Percentiles rank a stretch among this genome's conserved stretches.
Conservation (phyloP, 1,139 yeast genomes). For the Tardiomyces digboiensis region DNA sequence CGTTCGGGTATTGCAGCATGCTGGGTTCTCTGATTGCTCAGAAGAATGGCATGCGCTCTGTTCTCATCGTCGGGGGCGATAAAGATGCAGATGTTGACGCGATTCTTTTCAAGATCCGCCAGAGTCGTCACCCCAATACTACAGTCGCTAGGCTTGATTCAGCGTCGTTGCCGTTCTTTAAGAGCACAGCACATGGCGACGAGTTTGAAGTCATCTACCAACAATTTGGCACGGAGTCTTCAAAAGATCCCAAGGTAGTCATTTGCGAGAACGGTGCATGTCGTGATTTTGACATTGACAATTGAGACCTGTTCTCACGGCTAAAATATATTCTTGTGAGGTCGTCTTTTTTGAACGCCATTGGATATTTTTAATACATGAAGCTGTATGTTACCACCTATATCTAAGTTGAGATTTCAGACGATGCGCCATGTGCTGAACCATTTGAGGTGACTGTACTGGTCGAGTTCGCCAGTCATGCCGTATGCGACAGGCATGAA, state of each 20-base stretch:
- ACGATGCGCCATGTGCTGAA: conserved; percentile 62
- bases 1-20: conserved; percentile 19
- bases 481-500: conserved; percentile 82
- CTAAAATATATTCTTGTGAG: no score
- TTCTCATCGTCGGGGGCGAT: background rate
- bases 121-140: background rate
- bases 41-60: background rate
- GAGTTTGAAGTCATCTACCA: background rate
- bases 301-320: no score
- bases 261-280: background rate
- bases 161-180: background rate
- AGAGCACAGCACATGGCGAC: background rate
- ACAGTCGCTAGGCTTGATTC: background rate
- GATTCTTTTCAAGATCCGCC: background rate
- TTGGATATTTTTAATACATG: no score
- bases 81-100: background rate
- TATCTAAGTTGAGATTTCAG: no score
- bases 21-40: background rate
- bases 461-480: conserved; percentile 68
- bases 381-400: no score
- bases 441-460: conserved; percentile 68
- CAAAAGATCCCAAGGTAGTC: background rate
- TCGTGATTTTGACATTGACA: background rate
- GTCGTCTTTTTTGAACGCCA: no score
- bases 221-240: background rate